Conservation (phyloP, 805 yeast genomes). For the Brettanomyces bruxellensis region DNA sequence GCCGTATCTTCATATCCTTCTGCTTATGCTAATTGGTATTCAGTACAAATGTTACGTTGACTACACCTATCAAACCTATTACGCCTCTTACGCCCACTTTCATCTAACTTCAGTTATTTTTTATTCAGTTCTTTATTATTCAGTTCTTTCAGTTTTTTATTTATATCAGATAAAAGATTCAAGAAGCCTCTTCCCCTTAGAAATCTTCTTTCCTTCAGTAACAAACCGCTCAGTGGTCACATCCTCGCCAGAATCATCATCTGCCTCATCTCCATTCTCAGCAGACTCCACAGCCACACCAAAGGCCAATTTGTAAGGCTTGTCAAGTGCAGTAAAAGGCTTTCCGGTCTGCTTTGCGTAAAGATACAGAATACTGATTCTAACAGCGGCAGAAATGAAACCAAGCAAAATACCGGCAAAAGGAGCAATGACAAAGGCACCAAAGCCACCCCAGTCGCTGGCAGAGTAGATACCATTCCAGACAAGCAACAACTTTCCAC, state of each 20-base stretch:
- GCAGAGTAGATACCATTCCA: constrained; percentile 71
- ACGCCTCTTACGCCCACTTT: no score
- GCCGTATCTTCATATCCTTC: no score
- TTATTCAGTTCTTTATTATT: no score
- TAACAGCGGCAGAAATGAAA: constrained; percentile 36
- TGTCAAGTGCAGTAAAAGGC: constrained; percentile 38
- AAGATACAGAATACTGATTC: constrained; percentile 30
- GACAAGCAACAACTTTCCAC: constrained; percentile 65
- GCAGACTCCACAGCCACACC: constrained; percentile 9
- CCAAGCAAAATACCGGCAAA: constrained; percentile 64
- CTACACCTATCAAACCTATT: no score
- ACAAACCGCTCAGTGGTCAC: constrained; percentile 1
- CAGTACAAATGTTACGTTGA: no score
- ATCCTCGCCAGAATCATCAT: neutral
- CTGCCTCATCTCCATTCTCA: constrained; percentile 7
- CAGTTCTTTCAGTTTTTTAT: no score
- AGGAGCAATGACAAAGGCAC: constrained; percentile 90
- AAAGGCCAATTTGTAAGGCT: constrained; percentile 15
- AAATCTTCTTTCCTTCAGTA: constrained; percentile 6
- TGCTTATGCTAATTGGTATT: no score
- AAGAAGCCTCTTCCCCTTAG: constrained; percentile 7
- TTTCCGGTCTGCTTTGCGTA: constrained; percentile 27
- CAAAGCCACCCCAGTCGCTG: constrained; percentile 89
- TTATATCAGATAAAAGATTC: constrained; percentile 6
- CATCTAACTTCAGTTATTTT: no score